Evolutionary conservation across 2,329 filamentous ascomycete genomes (phyloP).

Genomic region (Zalaria obscura): DNA sequence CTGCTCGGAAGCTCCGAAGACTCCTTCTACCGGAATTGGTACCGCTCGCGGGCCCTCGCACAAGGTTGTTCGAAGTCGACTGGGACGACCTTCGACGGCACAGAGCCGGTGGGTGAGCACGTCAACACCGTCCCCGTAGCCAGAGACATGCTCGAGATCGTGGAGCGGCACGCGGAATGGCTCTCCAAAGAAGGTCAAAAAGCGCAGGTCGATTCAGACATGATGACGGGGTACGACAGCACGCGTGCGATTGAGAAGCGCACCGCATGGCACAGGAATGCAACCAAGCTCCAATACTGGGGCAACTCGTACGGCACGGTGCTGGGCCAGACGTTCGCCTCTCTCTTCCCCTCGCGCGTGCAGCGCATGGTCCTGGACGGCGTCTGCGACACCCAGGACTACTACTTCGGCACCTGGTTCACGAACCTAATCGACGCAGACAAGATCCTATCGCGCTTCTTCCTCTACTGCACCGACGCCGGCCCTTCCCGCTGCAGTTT

Average conservation of each 20-base stretch:
- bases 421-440: constrained; percentile 39
- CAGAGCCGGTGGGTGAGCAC: constrained; percentile 21
- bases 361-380: constrained; percentile 30
- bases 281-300: constrained; percentile 19
- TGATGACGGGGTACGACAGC: not conserved
- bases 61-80: constrained; percentile 8
- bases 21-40: constrained; percentile 23
- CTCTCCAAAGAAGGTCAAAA: constrained; percentile 1
- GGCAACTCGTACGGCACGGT: constrained; percentile 32
- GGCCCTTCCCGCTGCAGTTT: constrained; percentile 32
- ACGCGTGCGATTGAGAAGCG: not conserved
- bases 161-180: constrained; percentile 26
- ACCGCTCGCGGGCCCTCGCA: constrained; percentile 21
- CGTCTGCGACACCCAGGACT: constrained; percentile 29
- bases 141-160: constrained; percentile 33
- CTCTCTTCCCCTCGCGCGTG: constrained; percentile 29
- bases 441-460: constrained; percentile 38
- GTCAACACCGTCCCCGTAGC: constrained; percentile 31
- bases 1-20: constrained; percentile 25
- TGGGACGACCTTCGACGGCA: constrained; percentile 1
- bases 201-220: not conserved
- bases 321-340: constrained; percentile 31
- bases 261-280: not conserved
- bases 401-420: constrained; percentile 35
- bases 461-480: constrained; percentile 37